Conservation (phyloP, 441 rosid species). For the Daphne laureola region DNA sequence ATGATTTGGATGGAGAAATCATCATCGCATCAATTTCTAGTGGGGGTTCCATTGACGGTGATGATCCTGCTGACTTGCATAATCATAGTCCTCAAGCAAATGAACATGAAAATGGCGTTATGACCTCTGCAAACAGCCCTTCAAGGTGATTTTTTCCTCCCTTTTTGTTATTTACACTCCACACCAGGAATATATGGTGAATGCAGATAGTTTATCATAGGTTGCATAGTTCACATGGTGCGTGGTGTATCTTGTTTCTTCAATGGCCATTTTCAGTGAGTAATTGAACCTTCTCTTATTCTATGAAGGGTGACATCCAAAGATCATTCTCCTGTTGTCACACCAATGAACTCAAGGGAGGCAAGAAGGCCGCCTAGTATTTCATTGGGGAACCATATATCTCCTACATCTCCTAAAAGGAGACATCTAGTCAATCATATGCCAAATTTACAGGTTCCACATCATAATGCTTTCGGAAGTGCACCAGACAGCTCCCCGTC, state of each 20-base stretch:
- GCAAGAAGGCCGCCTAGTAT: conserved; percentile 30
- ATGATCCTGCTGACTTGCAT: conserved; percentile 40
- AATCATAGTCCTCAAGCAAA: conserved; percentile 47
- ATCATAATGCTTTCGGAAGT: conserved; percentile 31
- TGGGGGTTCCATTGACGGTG: conserved; percentile 51
- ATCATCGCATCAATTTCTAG: conserved; percentile 47
- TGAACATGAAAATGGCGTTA: conserved; percentile 43
- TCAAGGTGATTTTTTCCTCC: conserved; percentile 35
- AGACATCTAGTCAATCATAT: conserved; percentile 30
- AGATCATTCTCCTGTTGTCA: conserved; percentile 24
- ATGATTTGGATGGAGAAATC: conserved; percentile 50
- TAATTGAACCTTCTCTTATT: conserved; percentile 9
- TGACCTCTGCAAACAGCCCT: conserved; percentile 35
- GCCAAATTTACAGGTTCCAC: conserved; percentile 34
- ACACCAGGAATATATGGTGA: conserved; percentile 3
- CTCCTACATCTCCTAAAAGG: conserved; percentile 30
- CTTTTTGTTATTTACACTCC: conserved; percentile 12
- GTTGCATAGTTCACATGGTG: conserved; percentile 3
- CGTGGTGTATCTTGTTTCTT: background rate
- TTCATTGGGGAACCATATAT: conserved; percentile 24
- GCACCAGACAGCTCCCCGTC: conserved; percentile 52
- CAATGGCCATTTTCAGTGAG: conserved; percentile 10
- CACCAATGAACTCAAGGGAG: conserved; percentile 27
- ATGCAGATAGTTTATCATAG: background rate
- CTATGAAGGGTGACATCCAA: conserved; percentile 25